Base-by-base conservation (phyloP, 1,139 yeast species). In the Suhomyces coccinellae region DNA sequence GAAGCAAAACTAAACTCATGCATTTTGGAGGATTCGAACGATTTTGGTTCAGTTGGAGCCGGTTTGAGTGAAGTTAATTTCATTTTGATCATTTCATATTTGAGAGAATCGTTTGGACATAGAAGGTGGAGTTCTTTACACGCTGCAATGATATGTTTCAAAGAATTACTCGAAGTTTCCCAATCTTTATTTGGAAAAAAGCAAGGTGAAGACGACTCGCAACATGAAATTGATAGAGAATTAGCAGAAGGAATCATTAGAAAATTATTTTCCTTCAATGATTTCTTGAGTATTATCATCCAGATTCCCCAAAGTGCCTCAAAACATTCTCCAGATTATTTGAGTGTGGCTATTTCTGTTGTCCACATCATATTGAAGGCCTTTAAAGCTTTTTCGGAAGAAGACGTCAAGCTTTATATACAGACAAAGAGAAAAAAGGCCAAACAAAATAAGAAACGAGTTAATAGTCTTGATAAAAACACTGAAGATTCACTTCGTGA, bases 71-170 rank as follows among this genome's bases (percentile, higher is more conserved):
- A 84, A 49, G 79, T 83, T 28, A 77, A 83, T 41, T 82, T 89
- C 47, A 75, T 82, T 36, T 70, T 85, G 33, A 71, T 87, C 26
- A 71, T 82, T 38, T 75, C 79, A 15, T 71, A 79, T 48, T 67
- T 89, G 59, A 67, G 85, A 33, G 76, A 73, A 17, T 76, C 85
- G 9, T 67, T 63, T 44, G 81, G 77, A 14, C 69, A 75, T 4
- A 73, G 65, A 58, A 65, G 71, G 36, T 80, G 83, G 80, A 72
- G 77, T 43, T 73, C 83, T 1, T 73, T 85, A 2, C 91, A 87
- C 54, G 87, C 90, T 0, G 80, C 85, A 1, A 77, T 88, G 79
- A 71, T 81, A 33, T 80, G 90, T 47, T 81, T 88, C 57, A 77
- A 77, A 33, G 88, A 87, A 52, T 65, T 90, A 34, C 63, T 93